These are phyloP conservation scores for Pseudotsuga menziesii DNA, from an alignment of 75 land plant species.

Conservation along the genomic window DNA sequence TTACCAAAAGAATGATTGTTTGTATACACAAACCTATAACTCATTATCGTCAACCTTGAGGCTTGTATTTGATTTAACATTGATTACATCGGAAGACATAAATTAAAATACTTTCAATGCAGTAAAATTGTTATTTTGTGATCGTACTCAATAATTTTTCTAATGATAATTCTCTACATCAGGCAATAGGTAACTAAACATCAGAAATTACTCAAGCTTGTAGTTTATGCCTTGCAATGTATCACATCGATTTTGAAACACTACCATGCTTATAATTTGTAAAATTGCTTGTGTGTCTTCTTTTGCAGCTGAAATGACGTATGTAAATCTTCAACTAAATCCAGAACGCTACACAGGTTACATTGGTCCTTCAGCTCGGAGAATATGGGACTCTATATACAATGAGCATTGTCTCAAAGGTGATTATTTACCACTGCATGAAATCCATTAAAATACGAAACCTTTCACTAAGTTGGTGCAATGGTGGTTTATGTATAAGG, in stretches of 20 bases:
- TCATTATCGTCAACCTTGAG: too few species aligned
- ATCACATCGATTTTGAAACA: neutral
- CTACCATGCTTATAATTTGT: neutral
- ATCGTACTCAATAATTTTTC: too few species aligned
- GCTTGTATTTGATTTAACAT: too few species aligned
- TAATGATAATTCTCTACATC: neutral
- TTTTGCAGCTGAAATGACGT: conserved; percentile 83
- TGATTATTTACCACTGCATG: neutral
- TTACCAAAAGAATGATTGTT: neutral
- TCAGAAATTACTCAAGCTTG: too few species aligned
- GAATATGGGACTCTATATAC: conserved; percentile 91
- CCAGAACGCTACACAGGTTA: conserved; percentile 96
- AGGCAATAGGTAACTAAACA: neutral
- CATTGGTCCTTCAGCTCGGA: conserved; percentile 75
- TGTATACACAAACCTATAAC: too few species aligned
- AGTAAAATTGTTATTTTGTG: too few species aligned
- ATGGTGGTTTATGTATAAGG: too few species aligned
- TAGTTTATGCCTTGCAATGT: neutral
- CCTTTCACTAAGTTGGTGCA: too few species aligned
- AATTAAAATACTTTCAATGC: too few species aligned
- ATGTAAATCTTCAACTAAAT: conserved; percentile 86
- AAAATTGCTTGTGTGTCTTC: neutral
- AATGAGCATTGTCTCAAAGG: conserved; percentile 11
- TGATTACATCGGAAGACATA: too few species aligned
- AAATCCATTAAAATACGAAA: too few species aligned